These are phyloP conservation scores for Lumnitzera racemosa DNA, from an alignment of 345 rosid genomes.

Conservation along the genomic window DNA sequence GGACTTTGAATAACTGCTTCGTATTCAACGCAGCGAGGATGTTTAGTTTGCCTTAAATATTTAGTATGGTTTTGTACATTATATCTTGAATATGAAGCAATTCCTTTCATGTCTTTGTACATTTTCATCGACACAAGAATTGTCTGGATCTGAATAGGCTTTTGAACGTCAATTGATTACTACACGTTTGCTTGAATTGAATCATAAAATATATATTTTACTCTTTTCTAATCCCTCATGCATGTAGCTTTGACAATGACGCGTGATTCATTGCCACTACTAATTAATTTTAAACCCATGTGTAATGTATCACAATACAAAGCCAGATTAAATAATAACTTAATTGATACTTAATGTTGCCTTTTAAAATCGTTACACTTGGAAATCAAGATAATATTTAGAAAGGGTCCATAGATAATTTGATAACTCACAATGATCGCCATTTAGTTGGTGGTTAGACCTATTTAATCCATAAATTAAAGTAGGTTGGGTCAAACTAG, in stretches of 20 bases:
- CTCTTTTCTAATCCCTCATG: not conserved
- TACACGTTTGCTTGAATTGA: not conserved
- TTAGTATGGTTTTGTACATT: constrained; percentile 1
- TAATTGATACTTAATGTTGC: not conserved
- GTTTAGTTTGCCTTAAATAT: not conserved
- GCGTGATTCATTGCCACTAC: too few relatives aligned
- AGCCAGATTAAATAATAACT: not conserved
- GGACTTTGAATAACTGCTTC: constrained; percentile 61
- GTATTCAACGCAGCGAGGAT: constrained; percentile 31
- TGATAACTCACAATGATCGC: too few relatives aligned
- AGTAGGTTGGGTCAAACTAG: too few relatives aligned
- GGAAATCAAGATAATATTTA: too few relatives aligned
- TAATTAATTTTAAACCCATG: not conserved
- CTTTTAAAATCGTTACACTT: too few relatives aligned
- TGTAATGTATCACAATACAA: not conserved
- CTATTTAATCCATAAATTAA: too few relatives aligned
- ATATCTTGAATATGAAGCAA: constrained; percentile 26
- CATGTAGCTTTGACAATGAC: not conserved
- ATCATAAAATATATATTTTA: not conserved
- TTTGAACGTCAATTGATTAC: constrained; percentile 27
- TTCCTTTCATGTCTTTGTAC: constrained; percentile 24
- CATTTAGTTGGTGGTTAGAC: too few relatives aligned
- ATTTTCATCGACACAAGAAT: constrained; percentile 21
- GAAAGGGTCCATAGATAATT: too few relatives aligned
- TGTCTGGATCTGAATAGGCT: constrained; percentile 38